Evolutionary conservation across 202 grass and related monocot species (phyloP), one percentile per base, ranked within the genome.

Genomic region (Digitaria exilis): DNA sequence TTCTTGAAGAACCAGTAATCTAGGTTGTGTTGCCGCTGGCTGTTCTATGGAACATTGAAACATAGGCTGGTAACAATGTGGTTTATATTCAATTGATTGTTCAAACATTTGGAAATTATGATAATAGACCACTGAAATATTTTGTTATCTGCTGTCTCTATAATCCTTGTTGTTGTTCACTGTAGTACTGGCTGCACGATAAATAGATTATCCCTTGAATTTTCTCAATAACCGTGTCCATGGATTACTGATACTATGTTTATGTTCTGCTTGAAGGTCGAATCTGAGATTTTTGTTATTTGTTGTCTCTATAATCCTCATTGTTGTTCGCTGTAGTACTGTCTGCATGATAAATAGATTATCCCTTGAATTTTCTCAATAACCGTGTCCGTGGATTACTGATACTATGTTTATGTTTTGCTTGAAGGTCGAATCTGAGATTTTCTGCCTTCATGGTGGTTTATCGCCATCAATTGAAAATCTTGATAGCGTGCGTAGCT

Each of bases 201-300:
- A 52, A 60, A 64, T 37, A n/a, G n/a, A n/a, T n/a, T n/a, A 6
- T 6, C 35, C 35, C 35, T 37, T 37, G 35, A 37, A 37, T 37
- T 37, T 37, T 37, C 2, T 37, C 35, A 39, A 31, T 72, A 79
- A 16, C 13, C 75, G 11, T 24, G 5, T 66, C 6, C 4, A 49
- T 0, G 43, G 22, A 11, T 16, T 79, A 44, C 76, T 87, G 31
- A 84, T 78, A 65, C 65, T 54, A 73, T 54, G 8, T 52, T 79
- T 86, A 61, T 82, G 46, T 79, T 82, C 39, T 51, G 10, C 24
- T 76, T 78, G 49, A 77, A 94, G 91, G 91, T 94, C 84, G 91
- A 94, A 77, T 94, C 91, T 25, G 91, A 94, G 84, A 91, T 94
- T 75, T 94, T 94, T n/a, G n/a, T n/a, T n/a, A n/a, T n/a, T n/a